A percentile compares a stretch with the other conserved stretches of the same genome.
Evolutionary conservation across 2,329 filamentous ascomycete genomes (phyloP).

Genomic region (Curvularia sp.): DNA sequence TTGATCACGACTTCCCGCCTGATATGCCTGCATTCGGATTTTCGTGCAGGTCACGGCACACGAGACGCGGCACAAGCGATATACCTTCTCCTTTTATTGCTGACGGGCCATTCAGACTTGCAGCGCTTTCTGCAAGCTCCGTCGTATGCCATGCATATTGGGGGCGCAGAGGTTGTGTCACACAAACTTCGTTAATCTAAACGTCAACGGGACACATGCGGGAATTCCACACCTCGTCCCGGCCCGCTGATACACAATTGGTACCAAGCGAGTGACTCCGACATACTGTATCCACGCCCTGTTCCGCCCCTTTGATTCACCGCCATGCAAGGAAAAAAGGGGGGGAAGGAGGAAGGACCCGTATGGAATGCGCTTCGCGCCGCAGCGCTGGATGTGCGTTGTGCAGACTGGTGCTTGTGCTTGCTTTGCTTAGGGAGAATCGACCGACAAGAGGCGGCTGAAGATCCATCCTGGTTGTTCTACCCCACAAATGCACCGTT

Average conservation of each 20-base stretch:
- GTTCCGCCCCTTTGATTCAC: slow-evolving; percentile 14
- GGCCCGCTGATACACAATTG: slow-evolving; percentile 45
- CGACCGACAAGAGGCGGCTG: slow-evolving; percentile 24
- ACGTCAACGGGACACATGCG: slow-evolving; percentile 31
- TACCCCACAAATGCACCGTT: slow-evolving; percentile 38
- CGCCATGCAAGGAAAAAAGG: slow-evolving; percentile 14
- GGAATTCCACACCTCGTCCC: slow-evolving; percentile 44
- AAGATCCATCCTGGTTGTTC: slow-evolving; percentile 23
- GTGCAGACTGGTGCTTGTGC: slow-evolving; percentile 22
- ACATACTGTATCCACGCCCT: slow-evolving; percentile 21
- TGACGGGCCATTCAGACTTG: slow-evolving; percentile 25
- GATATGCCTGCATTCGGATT: slow-evolving; percentile 30
- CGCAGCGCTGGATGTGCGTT: slow-evolving; percentile 19
- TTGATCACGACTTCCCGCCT: slow-evolving; percentile 31
- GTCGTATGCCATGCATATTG: slow-evolving; percentile 31
- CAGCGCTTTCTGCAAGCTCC: slow-evolving; percentile 24
- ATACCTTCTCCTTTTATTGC: slow-evolving; percentile 16
- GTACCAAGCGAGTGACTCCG: slow-evolving; percentile 29
- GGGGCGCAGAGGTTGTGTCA: slow-evolving; percentile 27
- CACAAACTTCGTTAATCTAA: slow-evolving; percentile 47
- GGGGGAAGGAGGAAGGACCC: not conserved
- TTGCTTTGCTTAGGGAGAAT: slow-evolving; percentile 25
- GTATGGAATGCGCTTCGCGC: slow-evolving; percentile 20
- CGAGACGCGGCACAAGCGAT: slow-evolving; percentile 22
- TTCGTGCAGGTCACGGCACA: slow-evolving; percentile 32